Conservation (phyloP, 805 yeast species). For the Yarrowia phangngaensis region DNA sequence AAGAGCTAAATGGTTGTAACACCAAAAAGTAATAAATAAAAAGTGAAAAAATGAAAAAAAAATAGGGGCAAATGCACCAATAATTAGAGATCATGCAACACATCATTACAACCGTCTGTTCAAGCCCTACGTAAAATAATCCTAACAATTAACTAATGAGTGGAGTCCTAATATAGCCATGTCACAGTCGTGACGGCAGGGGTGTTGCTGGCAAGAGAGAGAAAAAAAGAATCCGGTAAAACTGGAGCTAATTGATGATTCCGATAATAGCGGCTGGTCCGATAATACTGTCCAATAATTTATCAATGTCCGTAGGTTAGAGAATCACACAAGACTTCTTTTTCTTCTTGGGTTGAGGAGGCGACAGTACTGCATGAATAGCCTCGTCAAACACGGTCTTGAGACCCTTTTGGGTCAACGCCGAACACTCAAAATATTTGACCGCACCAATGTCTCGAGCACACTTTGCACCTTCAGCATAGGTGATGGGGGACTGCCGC, state of each 20-base stretch:
- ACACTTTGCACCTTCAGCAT: constrained; percentile 58
- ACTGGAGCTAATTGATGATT: too few relatives aligned
- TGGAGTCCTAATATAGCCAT: constrained; percentile 17
- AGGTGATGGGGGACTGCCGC: constrained; percentile 58
- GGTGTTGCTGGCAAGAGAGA: constrained; percentile 1
- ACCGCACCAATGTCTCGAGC: constrained; percentile 71
- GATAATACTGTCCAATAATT: too few relatives aligned
- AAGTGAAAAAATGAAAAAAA: too few relatives aligned
- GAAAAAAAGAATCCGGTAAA: too few relatives aligned
- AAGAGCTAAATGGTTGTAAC: too few relatives aligned
- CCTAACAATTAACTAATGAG: constrained; percentile 24
- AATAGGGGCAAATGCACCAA: too few relatives aligned
- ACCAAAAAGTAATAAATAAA: too few relatives aligned
- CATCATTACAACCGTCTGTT: too few relatives aligned
- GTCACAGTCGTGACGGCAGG: background rate
- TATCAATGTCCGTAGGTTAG: too few relatives aligned
- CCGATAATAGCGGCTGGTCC: too few relatives aligned
- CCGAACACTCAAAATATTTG: constrained; percentile 81
- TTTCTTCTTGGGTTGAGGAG: constrained; percentile 47
- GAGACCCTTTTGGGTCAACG: constrained; percentile 83
- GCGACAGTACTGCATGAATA: constrained; percentile 59
- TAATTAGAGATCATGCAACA: too few relatives aligned
- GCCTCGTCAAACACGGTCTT: constrained; percentile 81
- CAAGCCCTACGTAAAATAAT: too few relatives aligned
- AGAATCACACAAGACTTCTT: constrained; percentile 50